phyloP scores from a whole-genome alignment of 768 basidiomycete species.

The Cystofilobasidium macerans region DNA sequence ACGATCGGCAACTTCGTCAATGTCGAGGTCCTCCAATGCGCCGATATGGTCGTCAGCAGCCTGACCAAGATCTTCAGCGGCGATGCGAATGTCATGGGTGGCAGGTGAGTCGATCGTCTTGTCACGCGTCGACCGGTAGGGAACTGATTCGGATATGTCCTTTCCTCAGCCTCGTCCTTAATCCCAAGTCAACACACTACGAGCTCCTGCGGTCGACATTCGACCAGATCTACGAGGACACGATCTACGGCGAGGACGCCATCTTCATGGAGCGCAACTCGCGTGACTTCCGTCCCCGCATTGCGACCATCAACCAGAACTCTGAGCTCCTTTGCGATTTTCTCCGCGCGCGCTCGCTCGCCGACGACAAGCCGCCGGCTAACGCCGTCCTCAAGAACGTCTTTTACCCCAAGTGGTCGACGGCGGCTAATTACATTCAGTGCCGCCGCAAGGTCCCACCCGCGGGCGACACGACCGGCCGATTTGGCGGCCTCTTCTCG shows the following conservation, averaged over 20 bases:
- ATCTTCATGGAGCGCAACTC: slow-evolving; percentile 98
- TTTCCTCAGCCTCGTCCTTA: slow-evolving; percentile 62
- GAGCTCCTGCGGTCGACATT: slow-evolving; percentile 52
- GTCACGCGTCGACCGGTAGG: not conserved
- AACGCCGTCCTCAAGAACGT: slow-evolving; percentile 60
- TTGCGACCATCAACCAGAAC: slow-evolving; percentile 66
- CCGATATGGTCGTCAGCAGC: slow-evolving; percentile 83
- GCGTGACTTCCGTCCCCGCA: slow-evolving; percentile 70
- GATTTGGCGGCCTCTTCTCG: slow-evolving; percentile 69
- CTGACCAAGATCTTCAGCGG: slow-evolving; percentile 92
- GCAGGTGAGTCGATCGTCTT: slow-evolving; percentile 52
- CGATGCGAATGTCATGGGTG: slow-evolving; percentile 91
- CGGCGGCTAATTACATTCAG: slow-evolving; percentile 53
- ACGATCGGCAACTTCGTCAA: slow-evolving; percentile 91
- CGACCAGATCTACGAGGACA: slow-evolving; percentile 59
- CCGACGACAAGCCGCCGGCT: slow-evolving; percentile 23
- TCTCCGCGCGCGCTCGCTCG: slow-evolving; percentile 46
- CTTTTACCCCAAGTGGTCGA: slow-evolving; percentile 77
- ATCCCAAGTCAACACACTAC: slow-evolving; percentile 66
- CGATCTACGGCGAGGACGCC: slow-evolving; percentile 80
- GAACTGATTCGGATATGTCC: no score
- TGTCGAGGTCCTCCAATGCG: slow-evolving; percentile 73
- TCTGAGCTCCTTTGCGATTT: slow-evolving; percentile 71
- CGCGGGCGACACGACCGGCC: slow-evolving; percentile 39
- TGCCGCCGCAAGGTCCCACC: slow-evolving; percentile 49